These are phyloP conservation scores for Apiotrichum akiyoshidainum DNA, from an alignment of 1,284 basidiomycete species.

Conservation along the genomic window DNA sequence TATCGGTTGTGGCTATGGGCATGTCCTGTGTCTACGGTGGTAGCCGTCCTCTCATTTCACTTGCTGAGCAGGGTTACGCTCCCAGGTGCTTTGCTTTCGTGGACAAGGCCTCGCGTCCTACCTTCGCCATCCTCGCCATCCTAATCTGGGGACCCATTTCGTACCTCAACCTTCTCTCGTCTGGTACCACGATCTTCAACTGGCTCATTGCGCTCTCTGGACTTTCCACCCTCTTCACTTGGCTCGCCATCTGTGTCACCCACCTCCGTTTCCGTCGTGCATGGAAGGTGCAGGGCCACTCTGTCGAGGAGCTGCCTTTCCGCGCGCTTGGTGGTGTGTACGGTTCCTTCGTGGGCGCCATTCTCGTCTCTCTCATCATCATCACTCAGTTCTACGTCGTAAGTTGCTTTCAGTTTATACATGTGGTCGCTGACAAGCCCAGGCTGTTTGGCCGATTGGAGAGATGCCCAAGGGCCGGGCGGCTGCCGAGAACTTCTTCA, in stretches of 20 bases:
- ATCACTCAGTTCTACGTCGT: conserved; percentile 48
- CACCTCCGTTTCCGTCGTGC: conserved; percentile 52
- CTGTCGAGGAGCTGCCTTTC: conserved; percentile 54
- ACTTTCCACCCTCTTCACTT: conserved; percentile 57
- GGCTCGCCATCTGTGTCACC: conserved; percentile 36
- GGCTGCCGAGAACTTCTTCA: conserved; percentile 34
- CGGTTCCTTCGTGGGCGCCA: conserved; percentile 53
- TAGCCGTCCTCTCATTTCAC: conserved; percentile 46
- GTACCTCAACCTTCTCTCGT: conserved; percentile 49
- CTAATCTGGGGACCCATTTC: conserved; percentile 48
- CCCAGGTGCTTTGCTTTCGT: conserved; percentile 53
- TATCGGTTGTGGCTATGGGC: conserved; percentile 48
- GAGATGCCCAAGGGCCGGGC: conserved; percentile 22
- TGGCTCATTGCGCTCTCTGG: conserved; percentile 56
- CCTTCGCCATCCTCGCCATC: conserved; percentile 51
- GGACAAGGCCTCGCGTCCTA: conserved; percentile 56
- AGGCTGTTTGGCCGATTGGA: conserved; percentile 19
- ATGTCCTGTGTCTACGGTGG: conserved; percentile 49
- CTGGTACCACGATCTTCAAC: conserved; percentile 37
- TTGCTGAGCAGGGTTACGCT: conserved; percentile 52
- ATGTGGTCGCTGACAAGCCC: not conserved
- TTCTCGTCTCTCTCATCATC: conserved; percentile 39
- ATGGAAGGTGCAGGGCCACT: conserved; percentile 48
- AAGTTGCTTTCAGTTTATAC: not conserved
- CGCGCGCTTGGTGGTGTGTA: conserved; percentile 49